Percentiles rank a stretch among this genome's conserved stretches.
Conservation (phyloP, 768 basidiomycete species). For the Mycena vitilis region DNA sequence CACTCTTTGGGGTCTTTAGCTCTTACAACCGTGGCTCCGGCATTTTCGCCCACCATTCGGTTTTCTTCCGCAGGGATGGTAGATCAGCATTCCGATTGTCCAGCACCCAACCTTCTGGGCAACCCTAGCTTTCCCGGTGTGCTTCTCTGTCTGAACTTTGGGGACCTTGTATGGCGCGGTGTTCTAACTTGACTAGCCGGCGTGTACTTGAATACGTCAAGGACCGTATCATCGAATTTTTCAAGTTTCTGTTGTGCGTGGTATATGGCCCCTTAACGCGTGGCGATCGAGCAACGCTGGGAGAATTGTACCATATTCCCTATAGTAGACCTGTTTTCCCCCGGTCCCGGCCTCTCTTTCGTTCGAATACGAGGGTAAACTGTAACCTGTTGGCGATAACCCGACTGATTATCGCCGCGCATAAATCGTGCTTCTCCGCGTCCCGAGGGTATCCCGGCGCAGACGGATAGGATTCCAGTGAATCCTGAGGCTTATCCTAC, state of each 20-base stretch:
- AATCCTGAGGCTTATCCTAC: conserved; percentile 10
- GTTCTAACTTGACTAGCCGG: conserved; percentile 16
- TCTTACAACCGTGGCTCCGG: conserved; percentile 2
- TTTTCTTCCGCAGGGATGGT: not conserved
- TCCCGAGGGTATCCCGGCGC: conserved; percentile 20
- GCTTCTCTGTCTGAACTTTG: conserved; percentile 22
- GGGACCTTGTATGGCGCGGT: conserved; percentile 4
- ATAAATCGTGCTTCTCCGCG: not conserved
- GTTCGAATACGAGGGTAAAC: not conserved
- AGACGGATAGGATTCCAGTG: conserved; percentile 17
- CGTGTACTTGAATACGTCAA: conserved; percentile 16
- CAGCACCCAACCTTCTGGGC: conserved; percentile 12
- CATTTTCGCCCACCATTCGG: conserved; percentile 2
- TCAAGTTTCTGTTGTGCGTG: conserved; percentile 24
- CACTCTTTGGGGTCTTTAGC: not conserved
- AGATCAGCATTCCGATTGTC: conserved; percentile 20
- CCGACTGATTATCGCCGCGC: not conserved
- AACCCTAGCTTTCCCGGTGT: conserved; percentile 1
- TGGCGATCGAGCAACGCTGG: conserved; percentile 14
- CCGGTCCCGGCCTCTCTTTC: not conserved
- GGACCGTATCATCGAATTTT: conserved; percentile 12
- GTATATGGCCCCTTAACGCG: conserved; percentile 14
- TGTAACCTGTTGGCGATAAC: not conserved
- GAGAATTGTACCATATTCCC: conserved; percentile 13
- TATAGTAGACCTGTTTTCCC: conserved; percentile 10